Conservation (phyloP, 2,329 filamentous ascomycete species). For the Monilinia fructigena region DNA sequence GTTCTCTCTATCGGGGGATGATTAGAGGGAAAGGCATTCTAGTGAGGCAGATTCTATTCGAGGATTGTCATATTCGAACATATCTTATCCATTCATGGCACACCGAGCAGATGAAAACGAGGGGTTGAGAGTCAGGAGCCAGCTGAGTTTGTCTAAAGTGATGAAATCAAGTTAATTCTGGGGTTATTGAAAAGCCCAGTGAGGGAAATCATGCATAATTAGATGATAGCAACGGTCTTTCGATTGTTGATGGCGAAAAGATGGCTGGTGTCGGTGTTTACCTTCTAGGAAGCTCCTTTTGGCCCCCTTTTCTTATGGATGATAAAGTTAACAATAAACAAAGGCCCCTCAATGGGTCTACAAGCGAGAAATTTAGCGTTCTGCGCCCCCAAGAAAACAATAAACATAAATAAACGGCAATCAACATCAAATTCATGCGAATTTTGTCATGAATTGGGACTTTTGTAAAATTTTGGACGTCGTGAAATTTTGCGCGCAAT, state of each 20-base stretch:
- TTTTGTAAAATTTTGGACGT: not conserved
- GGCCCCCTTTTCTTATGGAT: conserved; percentile 10
- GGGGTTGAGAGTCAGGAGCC: conserved; percentile 12
- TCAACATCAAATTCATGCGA: not conserved
- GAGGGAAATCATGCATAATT: conserved; percentile 15
- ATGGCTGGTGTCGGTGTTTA: conserved; percentile 6
- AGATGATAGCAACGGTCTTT: conserved; percentile 2
- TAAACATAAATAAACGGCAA: not conserved
- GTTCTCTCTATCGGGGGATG: not conserved
- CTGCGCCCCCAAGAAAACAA: conserved; percentile 21
- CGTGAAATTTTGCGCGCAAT: not conserved
- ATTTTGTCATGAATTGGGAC: not conserved
- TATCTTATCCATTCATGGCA: conserved; percentile 13
- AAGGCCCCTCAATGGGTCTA: conserved; percentile 13
- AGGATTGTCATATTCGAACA: conserved; percentile 1
- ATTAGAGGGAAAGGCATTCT: conserved; percentile 18
- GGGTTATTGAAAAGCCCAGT: conserved; percentile 14
- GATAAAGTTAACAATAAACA: conserved; percentile 14
- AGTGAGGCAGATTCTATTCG: conserved; percentile 18
- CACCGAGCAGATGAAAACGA: conserved; percentile 14
- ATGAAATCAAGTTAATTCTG: conserved; percentile 12
- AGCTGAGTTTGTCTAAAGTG: conserved; percentile 14
- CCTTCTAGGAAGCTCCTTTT: conserved; percentile 1
- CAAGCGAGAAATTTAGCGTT: conserved; percentile 18
- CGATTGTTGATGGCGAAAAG: not conserved